A percentile compares a stretch with the other conserved stretches of the same genome.
These are phyloP conservation scores for Pleoardoris graminearum DNA, from an alignment of 2,329 filamentous ascomycete species.

Conservation along the genomic window DNA sequence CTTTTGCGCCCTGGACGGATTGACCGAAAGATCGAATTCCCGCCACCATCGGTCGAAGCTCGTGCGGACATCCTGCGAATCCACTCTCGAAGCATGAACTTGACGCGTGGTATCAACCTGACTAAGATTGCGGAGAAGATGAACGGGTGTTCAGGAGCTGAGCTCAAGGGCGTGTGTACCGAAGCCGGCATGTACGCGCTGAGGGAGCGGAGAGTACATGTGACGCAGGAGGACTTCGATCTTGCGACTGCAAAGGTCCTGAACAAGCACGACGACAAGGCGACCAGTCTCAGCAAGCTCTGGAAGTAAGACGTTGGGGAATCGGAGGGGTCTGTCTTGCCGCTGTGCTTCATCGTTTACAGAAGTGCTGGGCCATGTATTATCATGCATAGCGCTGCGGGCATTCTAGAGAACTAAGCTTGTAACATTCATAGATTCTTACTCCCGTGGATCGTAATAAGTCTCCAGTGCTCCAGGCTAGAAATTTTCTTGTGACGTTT, in stretches of 20 bases:
- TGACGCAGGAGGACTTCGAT: constrained; percentile 99
- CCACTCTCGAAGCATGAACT: constrained; percentile 97
- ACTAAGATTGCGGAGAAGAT: constrained; percentile 99
- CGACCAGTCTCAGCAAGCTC: constrained; percentile 84
- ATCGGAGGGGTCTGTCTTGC: background rate
- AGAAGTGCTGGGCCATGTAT: background rate
- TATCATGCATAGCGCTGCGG: constrained; percentile 4
- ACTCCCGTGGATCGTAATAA: too few species aligned
- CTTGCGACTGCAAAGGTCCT: constrained; percentile 97
- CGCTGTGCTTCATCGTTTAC: background rate
- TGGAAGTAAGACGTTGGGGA: constrained; percentile 63
- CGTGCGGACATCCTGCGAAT: constrained; percentile 97
- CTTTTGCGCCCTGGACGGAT: constrained; percentile 95
- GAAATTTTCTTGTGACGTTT: too few species aligned
- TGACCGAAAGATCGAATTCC: constrained; percentile 98
- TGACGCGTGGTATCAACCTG: constrained; percentile 95
- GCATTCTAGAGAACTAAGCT: background rate
- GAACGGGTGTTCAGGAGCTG: constrained; percentile 97
- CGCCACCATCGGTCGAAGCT: constrained; percentile 92
- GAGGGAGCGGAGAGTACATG: constrained; percentile 91
- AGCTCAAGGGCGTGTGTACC: constrained; percentile 98
- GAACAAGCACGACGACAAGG: constrained; percentile 99
- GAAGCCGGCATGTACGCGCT: constrained; percentile 98
- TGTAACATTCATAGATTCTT: background rate
- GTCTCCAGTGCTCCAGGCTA: too few species aligned